phyloP scores from a whole-genome alignment of 1,139 yeast genomes.

The Insectozyma bohioensis region DNA sequence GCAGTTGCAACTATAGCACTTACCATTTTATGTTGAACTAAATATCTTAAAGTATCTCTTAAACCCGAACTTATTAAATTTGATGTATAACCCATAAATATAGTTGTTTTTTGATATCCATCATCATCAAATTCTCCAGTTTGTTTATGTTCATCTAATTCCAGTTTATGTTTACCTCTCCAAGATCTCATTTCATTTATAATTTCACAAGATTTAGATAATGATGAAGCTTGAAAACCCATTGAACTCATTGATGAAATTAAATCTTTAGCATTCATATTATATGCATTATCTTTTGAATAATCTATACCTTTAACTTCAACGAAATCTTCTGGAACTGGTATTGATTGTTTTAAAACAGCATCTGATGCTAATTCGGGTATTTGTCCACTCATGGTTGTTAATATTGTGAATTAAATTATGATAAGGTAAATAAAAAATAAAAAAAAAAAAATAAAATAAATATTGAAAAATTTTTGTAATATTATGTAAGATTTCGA shows the following conservation, averaged over 20 bases:
- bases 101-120: conserved; percentile 82
- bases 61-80: conserved; percentile 92
- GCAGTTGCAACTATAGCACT: conserved; percentile 94
- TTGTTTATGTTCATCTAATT: conserved; percentile 64
- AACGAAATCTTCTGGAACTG: conserved; percentile 77
- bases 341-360: conserved; percentile 81
- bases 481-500: too few species aligned
- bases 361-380: conserved; percentile 83
- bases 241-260: conserved; percentile 81
- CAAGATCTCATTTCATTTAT: conserved; percentile 88
- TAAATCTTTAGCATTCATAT: conserved; percentile 77
- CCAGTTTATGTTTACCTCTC: conserved; percentile 76
- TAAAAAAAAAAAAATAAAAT: too few species aligned
- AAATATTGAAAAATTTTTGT: too few species aligned
- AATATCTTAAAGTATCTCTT: conserved; percentile 82
- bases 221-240: conserved; percentile 97
- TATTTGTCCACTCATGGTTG: conserved; percentile 21
- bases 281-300: conserved; percentile 63
- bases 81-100: conserved; percentile 96
- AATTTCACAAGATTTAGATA: conserved; percentile 86
- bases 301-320: conserved; percentile 88
- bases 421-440: too few species aligned
- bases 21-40: conserved; percentile 92
- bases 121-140: conserved; percentile 78
- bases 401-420: too few species aligned